A percentile compares a stretch with the other conserved stretches of the same genome.
Evolutionary conservation across 805 yeast genomes (phyloP).

Genomic region (Starmerella powellii): DNA sequence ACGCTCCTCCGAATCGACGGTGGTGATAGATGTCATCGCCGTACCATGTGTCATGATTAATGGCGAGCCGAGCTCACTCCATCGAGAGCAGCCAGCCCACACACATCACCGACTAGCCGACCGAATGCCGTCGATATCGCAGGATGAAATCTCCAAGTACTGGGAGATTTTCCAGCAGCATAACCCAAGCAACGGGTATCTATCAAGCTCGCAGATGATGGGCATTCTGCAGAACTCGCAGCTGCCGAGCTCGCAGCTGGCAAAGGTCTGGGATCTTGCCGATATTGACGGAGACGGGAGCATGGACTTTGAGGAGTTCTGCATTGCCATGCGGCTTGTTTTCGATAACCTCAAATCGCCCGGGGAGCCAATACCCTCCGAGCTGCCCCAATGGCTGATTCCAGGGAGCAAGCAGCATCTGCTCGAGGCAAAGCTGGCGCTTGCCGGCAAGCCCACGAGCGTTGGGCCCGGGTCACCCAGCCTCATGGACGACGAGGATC

Average conservation of each 20-base stretch:
- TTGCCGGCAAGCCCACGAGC: conserved; percentile 20
- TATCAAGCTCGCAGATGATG: conserved; percentile 73
- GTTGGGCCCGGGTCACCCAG: conserved; percentile 24
- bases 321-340: conserved; percentile 90
- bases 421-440: conserved; percentile 69
- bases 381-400: conserved; percentile 81
- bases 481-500: conserved; percentile 46
- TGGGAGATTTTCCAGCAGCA: conserved; percentile 95
- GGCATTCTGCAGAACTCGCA: conserved; percentile 83
- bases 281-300: conserved; percentile 88
- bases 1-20: no score
- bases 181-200: conserved; percentile 64
- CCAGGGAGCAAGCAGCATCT: conserved; percentile 82
- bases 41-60: no score
- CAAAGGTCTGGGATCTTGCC: conserved; percentile 70
- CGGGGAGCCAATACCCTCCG: conserved; percentile 47
- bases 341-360: conserved; percentile 81
- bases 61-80: no score
- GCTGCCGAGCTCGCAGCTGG: conserved; percentile 62
- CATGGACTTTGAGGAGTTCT: conserved; percentile 93
- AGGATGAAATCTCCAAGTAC: conserved; percentile 92
- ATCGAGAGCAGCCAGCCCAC: no score
- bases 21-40: no score
- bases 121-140: conserved; percentile 28
- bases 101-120: not conserved